Percentiles rank a stretch among this genome's conserved stretches.
Evolutionary conservation across 208 protist genomes (phyloP).

Genomic region (Trypanosomatidae sp.): DNA sequence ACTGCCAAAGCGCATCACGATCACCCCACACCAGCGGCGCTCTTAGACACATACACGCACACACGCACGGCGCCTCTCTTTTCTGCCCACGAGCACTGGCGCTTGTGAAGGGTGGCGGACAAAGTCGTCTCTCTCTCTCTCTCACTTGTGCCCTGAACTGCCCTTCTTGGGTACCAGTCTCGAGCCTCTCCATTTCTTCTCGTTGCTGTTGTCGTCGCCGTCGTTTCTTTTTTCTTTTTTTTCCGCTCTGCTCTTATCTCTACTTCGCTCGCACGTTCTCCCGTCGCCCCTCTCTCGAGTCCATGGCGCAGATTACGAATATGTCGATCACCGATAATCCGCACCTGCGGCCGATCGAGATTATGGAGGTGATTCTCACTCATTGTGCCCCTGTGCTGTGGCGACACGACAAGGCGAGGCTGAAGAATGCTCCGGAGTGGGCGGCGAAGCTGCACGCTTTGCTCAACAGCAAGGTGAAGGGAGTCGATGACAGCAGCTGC

Average conservation of each 20-base stretch:
- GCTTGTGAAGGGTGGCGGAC: not conserved
- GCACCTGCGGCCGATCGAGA: slow-evolving; percentile 38
- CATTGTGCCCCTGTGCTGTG: slow-evolving; percentile 61
- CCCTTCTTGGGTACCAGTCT: not conserved
- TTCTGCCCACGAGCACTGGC: not conserved
- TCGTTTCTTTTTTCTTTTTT: not conserved
- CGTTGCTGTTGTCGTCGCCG: not conserved
- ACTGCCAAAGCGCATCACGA: not conserved
- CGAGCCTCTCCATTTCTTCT: not conserved
- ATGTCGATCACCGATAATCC: slow-evolving; percentile 62
- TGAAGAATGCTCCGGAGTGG: slow-evolving; percentile 33
- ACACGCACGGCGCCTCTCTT: not conserved
- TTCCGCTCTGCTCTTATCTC: no score
- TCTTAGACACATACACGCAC: not conserved
- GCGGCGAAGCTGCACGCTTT: slow-evolving; percentile 31
- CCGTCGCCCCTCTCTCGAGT: not conserved
- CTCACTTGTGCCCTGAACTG: not conserved
- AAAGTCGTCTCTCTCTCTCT: not conserved
- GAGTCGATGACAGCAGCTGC: not conserved
- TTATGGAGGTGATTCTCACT: slow-evolving; percentile 54
- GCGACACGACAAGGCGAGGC: slow-evolving; percentile 32
- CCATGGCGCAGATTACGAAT: slow-evolving; percentile 31
- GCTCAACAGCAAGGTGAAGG: slow-evolving; percentile 19
- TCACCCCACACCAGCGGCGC: not conserved
- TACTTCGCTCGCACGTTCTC: not conserved